Percentiles rank a stretch among this genome's conserved stretches.
Conservation (phyloP, 2,329 filamentous ascomycete species). For the Cladosporium sp. region DNA sequence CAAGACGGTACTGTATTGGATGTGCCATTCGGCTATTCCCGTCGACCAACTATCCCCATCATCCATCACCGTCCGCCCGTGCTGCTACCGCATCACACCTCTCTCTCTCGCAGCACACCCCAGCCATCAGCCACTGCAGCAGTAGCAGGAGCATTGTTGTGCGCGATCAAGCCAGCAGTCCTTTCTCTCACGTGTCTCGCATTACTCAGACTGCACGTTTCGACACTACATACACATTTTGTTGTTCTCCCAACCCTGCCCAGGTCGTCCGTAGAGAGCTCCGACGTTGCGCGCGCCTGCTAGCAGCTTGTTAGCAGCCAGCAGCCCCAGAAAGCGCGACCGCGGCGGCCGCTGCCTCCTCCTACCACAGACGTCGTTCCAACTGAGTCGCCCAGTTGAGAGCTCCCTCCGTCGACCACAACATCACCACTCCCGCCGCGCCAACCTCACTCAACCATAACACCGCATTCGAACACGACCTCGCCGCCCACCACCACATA, state of each 20-base stretch:
- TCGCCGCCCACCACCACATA: background rate
- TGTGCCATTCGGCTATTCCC: no score
- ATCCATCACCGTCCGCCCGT: no score
- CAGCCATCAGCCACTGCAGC: background rate
- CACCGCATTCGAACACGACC: no score
- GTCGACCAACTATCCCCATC: no score
- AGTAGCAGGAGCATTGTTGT: background rate
- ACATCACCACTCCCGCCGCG: background rate
- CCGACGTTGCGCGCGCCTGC: no score
- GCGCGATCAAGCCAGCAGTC: background rate
- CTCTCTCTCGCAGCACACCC: background rate
- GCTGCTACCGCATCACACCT: background rate
- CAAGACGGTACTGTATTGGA: no score
- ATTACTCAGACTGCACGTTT: no score
- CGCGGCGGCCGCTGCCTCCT: background rate
- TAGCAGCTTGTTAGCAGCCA: background rate
- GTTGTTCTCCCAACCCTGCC: no score
- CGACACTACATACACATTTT: background rate
- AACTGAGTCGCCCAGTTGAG: background rate
- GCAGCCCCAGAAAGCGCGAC: constrained; percentile 10
- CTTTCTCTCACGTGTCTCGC: background rate
- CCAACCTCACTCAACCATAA: no score
- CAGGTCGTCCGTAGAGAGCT: no score
- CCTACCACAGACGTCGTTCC: no score
- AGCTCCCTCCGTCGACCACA: background rate